Evolutionary conservation across 2,329 filamentous ascomycete genomes (phyloP).

Genomic region (Nothophoma quercina): DNA sequence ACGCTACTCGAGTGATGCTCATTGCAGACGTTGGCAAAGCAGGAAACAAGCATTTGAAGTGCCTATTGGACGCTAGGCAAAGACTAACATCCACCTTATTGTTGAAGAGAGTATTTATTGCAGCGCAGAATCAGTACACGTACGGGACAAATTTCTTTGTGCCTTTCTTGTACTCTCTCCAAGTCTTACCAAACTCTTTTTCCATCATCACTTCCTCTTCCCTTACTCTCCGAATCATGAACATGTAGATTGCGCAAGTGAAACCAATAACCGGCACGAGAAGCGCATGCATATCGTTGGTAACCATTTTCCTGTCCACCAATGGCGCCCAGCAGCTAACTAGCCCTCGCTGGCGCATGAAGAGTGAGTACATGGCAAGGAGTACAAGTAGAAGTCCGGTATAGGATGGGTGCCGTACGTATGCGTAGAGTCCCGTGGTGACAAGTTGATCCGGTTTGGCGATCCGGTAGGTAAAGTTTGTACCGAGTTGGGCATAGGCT

Average conservation of each 20-base stretch:
- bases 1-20: too few species aligned
- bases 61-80: too few species aligned
- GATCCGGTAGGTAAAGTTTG: constrained; percentile 63
- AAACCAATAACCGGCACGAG: constrained; percentile 9
- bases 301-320: constrained; percentile 46
- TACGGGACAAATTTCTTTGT: constrained; percentile 61
- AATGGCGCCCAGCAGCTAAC: constrained; percentile 34
- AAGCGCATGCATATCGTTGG: constrained; percentile 48
- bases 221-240: constrained; percentile 18
- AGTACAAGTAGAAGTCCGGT: constrained; percentile 53
- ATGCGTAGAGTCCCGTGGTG: constrained; percentile 58
- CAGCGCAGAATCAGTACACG: not conserved
- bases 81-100: too few species aligned
- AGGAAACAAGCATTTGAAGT: too few species aligned
- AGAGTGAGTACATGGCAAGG: constrained; percentile 18
- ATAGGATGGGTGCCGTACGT: constrained; percentile 63
- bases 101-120: too few species aligned
- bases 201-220: constrained; percentile 58
- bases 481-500: constrained; percentile 57
- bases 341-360: constrained; percentile 17
- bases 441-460: constrained; percentile 55
- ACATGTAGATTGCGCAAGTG: constrained; percentile 2
- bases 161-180: constrained; percentile 57
- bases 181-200: constrained; percentile 56
- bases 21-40: too few species aligned